A percentile compares a stretch with the other conserved stretches of the same genome.
These are phyloP conservation scores for Coniferiporia sulphurascens DNA, from an alignment of 1,284 basidiomycete genomes.

Conservation along the genomic window DNA sequence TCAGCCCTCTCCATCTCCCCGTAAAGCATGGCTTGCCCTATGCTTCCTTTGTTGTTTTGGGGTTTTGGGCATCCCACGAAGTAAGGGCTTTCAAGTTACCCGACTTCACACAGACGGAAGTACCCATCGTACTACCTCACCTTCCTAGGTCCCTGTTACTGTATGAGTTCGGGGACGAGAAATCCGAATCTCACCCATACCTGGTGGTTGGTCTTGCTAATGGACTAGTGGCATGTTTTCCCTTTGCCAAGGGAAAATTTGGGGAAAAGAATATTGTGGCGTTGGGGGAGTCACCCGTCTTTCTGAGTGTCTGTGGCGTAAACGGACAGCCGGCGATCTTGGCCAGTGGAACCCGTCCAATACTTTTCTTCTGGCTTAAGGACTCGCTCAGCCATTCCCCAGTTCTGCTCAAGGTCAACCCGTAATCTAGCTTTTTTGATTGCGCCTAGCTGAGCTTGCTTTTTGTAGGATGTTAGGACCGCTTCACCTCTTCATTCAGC, in stretches of 20 bases:
- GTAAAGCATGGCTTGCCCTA: constrained; percentile 43
- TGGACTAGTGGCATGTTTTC: constrained; percentile 69
- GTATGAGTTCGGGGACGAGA: constrained; percentile 52
- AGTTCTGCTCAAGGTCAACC: constrained; percentile 64
- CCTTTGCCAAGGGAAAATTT: constrained; percentile 42
- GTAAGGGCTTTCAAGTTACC: constrained; percentile 57
- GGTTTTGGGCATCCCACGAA: constrained; percentile 72
- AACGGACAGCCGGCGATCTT: constrained; percentile 52
- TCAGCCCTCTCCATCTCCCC: constrained; percentile 63
- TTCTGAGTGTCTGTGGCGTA: constrained; percentile 46
- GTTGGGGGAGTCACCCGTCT: constrained; percentile 68
- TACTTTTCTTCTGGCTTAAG: constrained; percentile 62
- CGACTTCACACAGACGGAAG: constrained; percentile 37
- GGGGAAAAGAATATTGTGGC: constrained; percentile 54
- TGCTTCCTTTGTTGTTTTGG: constrained; percentile 51
- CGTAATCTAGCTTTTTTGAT: constrained; percentile 1
- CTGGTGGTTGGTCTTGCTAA: constrained; percentile 79
- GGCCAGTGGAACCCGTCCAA: constrained; percentile 60
- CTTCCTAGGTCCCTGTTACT: constrained; percentile 71
- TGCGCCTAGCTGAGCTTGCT: background rate
- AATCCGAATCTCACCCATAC: constrained; percentile 39
- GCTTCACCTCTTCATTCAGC: constrained; percentile 47
- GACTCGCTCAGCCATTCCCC: constrained; percentile 65
- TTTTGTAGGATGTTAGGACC: constrained; percentile 53
- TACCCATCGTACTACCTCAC: constrained; percentile 44